A percentile compares a stretch with the other conserved stretches of the same genome.
phyloP scores from a whole-genome alignment of 1,139 yeast genomes.

The Magnusiomyces tetraspermus region DNA sequence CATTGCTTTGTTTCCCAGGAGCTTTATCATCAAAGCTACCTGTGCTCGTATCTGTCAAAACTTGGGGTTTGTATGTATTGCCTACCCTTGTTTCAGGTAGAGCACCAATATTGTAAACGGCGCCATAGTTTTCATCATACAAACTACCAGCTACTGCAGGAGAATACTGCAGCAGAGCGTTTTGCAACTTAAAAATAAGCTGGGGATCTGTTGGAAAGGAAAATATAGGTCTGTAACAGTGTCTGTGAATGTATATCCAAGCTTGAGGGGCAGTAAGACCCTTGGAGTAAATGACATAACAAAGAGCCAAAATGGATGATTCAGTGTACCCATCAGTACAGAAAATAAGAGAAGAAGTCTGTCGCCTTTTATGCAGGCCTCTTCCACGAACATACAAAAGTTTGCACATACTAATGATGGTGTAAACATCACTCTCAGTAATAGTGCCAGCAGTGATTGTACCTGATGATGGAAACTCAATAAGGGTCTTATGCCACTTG shows the following conservation, averaged over 20 bases:
- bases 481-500: constrained; percentile 13
- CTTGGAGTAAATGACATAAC: constrained; percentile 60
- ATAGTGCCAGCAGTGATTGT: constrained; percentile 19
- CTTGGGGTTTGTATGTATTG: neutral
- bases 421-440: constrained; percentile 21
- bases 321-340: constrained; percentile 94
- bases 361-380: constrained; percentile 18
- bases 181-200: constrained; percentile 54
- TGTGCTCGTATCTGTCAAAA: neutral
- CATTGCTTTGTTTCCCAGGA: neutral
- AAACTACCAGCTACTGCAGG: constrained; percentile 32
- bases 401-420: constrained; percentile 27
- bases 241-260: constrained; percentile 48
- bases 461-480: constrained; percentile 80
- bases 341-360: constrained; percentile 42
- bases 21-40: constrained; percentile 7
- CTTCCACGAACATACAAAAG: constrained; percentile 28
- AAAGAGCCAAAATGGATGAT: constrained; percentile 61
- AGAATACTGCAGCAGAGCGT: constrained; percentile 46
- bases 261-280: constrained; percentile 44
- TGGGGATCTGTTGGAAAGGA: constrained; percentile 68
- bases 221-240: constrained; percentile 70
- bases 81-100: neutral
- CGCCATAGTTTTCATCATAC: constrained; percentile 14
- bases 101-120: constrained; percentile 9